These are phyloP conservation scores for Polygonum maritimum DNA, from an alignment of 148 eudicot species.

Conservation along the genomic window DNA sequence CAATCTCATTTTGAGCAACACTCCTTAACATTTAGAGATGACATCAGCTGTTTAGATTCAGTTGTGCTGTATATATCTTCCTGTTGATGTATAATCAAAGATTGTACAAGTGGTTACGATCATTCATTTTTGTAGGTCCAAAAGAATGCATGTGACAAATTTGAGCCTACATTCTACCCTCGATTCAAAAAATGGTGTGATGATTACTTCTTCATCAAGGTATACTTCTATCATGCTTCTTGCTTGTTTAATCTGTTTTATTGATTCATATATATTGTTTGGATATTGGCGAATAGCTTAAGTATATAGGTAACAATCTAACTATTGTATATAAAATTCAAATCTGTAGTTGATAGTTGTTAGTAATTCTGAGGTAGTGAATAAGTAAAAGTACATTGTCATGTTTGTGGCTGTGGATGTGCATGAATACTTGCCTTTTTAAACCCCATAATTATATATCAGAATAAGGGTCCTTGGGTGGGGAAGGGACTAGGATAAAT, in stretches of 20 bases:
- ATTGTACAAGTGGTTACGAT: neutral
- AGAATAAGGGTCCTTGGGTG: neutral
- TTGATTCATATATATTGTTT: neutral
- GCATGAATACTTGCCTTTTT: neutral
- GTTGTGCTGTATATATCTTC: neutral
- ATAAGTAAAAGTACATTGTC: neutral
- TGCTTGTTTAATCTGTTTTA: neutral
- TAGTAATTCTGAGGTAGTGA: neutral
- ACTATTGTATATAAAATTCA: neutral
- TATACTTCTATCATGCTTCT: constrained; percentile 15
- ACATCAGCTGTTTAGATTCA: neutral
- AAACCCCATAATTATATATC: neutral
- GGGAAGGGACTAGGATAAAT: neutral
- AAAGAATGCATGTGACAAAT: constrained; percentile 88
- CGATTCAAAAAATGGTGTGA: constrained; percentile 99
- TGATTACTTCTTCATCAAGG: constrained; percentile 96
- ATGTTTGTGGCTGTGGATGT: neutral
- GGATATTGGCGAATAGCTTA: neutral
- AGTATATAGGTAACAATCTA: neutral
- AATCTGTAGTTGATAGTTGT: neutral
- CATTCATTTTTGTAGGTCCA: constrained; percentile 54
- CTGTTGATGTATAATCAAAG: neutral
- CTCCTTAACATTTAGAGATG: neutral
- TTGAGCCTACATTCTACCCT: constrained; percentile 82
- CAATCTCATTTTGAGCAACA: neutral